These are phyloP conservation scores for Agrocybe pediades DNA, from an alignment of 768 basidiomycete genomes.

Conservation along the genomic window DNA sequence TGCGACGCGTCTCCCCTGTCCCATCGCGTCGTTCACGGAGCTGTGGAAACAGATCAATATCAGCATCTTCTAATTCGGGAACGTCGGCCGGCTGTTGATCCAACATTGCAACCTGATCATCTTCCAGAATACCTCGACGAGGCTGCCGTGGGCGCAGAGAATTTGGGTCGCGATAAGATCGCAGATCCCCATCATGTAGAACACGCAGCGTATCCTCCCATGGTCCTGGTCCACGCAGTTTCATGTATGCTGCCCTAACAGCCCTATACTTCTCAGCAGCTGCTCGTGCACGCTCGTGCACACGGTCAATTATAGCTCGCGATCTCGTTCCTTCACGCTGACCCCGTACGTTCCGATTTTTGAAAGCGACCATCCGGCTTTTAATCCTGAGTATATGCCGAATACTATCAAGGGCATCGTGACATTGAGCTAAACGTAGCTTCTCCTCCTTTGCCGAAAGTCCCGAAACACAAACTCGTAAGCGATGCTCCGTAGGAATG, in stretches of 20 bases:
- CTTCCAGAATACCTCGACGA: constrained; percentile 6
- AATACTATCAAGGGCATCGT: constrained; percentile 4
- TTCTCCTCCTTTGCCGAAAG: neutral
- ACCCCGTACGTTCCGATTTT: constrained; percentile 8
- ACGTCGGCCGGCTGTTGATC: neutral
- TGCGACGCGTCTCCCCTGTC: constrained; percentile 2
- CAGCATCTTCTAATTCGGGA: neutral
- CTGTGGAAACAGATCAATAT: neutral
- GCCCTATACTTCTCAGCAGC: constrained; percentile 11
- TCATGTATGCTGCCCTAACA: constrained; percentile 5
- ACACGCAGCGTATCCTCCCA: constrained; percentile 6
- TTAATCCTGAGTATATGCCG: constrained; percentile 1
- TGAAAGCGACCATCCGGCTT: neutral
- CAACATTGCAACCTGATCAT: constrained; percentile 1
- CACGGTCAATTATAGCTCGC: constrained; percentile 4
- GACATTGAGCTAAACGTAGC: constrained; percentile 10
- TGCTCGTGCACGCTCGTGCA: constrained; percentile 8
- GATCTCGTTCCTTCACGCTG: constrained; percentile 11
- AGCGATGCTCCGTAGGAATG: neutral
- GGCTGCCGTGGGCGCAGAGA: neutral
- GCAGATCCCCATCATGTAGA: constrained; percentile 8
- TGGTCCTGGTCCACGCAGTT: neutral
- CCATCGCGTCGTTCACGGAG: neutral
- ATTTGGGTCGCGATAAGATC: constrained; percentile 9
- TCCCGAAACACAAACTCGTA: neutral